Conservation (phyloP, 352 stramenopile genomes). For the Globisporangium sylvaticum region DNA sequence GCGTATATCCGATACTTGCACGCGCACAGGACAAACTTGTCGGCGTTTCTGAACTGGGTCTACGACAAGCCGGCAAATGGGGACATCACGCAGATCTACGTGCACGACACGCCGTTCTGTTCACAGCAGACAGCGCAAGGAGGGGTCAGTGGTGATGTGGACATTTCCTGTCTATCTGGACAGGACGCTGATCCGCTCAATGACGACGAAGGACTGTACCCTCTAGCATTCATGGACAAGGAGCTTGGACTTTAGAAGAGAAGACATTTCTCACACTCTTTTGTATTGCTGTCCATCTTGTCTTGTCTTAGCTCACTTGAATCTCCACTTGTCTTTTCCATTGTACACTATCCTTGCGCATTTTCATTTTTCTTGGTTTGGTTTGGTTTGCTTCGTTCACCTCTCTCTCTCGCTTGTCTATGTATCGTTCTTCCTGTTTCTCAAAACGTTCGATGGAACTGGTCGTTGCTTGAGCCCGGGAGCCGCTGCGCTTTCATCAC, state of each 20-base stretch:
- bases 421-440: not conserved
- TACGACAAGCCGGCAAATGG: slow-evolving; percentile 15
- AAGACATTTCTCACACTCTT: not conserved
- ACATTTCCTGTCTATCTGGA: slow-evolving; percentile 8
- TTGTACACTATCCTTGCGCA: slow-evolving; percentile 1
- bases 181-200: slow-evolving; percentile 7
- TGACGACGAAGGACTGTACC: slow-evolving; percentile 16
- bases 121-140: not conserved
- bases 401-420: not conserved
- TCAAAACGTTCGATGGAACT: slow-evolving; percentile 5
- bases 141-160: not conserved
- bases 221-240: slow-evolving; percentile 14
- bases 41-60: slow-evolving; percentile 25
- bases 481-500: slow-evolving; percentile 63
- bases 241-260: not conserved
- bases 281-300: not conserved
- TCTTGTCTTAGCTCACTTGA: not conserved
- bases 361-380: not conserved
- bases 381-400: not conserved
- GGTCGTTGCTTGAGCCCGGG: not conserved
- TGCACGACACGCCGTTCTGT: slow-evolving; percentile 31
- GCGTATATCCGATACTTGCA: slow-evolving; percentile 18
- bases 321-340: not conserved
- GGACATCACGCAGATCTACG: slow-evolving; percentile 23
- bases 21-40: slow-evolving; percentile 30